Percentiles rank a stretch among this genome's conserved stretches.
Conservation (phyloP, 1,284 basidiomycete species). For the Heliocybe sulcata region DNA sequence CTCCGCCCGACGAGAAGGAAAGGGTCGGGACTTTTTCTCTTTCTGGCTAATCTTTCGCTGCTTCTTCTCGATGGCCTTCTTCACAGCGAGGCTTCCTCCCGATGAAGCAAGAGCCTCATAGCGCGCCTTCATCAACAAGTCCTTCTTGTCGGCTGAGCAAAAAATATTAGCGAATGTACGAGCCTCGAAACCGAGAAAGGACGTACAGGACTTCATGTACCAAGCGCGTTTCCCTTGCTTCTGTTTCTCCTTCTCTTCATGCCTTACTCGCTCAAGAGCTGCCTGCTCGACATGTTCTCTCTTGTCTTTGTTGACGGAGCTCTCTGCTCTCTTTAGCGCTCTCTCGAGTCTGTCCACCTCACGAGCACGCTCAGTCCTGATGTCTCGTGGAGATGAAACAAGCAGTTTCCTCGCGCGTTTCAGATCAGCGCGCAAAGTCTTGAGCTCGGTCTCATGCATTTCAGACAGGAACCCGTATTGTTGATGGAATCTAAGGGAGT, state of each 20-base stretch:
- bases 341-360: slow-evolving; percentile 75
- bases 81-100: slow-evolving; percentile 77
- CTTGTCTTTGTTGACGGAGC: slow-evolving; percentile 69
- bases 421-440: slow-evolving; percentile 57
- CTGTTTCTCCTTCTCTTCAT: slow-evolving; percentile 70
- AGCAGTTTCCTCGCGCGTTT: slow-evolving; percentile 67
- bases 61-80: slow-evolving; percentile 84
- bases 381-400: slow-evolving; percentile 52
- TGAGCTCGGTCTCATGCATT: slow-evolving; percentile 63
- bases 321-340: slow-evolving; percentile 75
- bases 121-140: slow-evolving; percentile 64
- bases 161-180: slow-evolving; percentile 2
- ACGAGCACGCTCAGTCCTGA: slow-evolving; percentile 56
- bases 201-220: slow-evolving; percentile 79
- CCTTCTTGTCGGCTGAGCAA: slow-evolving; percentile 68
- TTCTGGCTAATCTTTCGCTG: slow-evolving; percentile 83
- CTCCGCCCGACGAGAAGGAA: slow-evolving; percentile 23
- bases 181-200: background rate
- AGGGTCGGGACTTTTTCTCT: slow-evolving; percentile 83
- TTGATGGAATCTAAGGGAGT: slow-evolving; percentile 59
- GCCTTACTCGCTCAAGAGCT: slow-evolving; percentile 51
- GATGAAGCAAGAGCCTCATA: slow-evolving; percentile 69
- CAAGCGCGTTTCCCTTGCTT: slow-evolving; percentile 76
- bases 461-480: slow-evolving; percentile 79
- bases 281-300: slow-evolving; percentile 64